Conservation (phyloP, 257 asterid genomes). For the Solanum clarkiae region DNA sequence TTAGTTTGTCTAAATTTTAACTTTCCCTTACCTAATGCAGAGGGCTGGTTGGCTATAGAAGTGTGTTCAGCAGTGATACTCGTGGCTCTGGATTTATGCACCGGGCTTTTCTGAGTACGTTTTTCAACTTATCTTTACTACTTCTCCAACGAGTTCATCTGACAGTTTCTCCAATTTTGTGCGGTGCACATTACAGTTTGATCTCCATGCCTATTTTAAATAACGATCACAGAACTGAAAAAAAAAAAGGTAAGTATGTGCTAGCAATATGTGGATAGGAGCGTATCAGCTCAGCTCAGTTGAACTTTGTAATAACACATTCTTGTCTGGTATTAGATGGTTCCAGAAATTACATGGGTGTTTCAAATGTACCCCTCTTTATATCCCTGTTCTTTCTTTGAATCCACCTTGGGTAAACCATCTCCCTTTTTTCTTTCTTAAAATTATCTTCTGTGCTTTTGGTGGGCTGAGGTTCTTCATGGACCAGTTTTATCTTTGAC, state of each 20-base stretch:
- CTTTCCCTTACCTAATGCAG: slow-evolving; percentile 25
- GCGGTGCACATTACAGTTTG: neutral
- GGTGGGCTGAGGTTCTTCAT: neutral
- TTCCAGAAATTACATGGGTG: neutral
- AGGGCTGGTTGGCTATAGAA: slow-evolving; percentile 96
- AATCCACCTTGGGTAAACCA: neutral
- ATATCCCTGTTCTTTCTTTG: neutral
- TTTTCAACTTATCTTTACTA: neutral
- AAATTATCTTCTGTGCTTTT: neutral
- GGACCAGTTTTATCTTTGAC: neutral
- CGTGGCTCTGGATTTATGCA: slow-evolving; percentile 99
- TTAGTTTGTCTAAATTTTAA: neutral
- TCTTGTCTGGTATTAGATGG: neutral
- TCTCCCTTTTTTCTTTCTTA: neutral
- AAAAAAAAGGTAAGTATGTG: neutral
- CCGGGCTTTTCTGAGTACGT: slow-evolving; percentile 88
- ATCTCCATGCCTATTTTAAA: neutral
- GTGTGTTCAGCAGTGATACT: slow-evolving; percentile 91
- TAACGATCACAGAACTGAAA: neutral
- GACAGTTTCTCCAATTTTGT: neutral
- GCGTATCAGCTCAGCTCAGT: neutral
- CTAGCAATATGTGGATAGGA: neutral
- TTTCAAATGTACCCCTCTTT: neutral
- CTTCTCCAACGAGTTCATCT: neutral
- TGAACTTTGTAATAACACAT: neutral